Base-by-base conservation (phyloP, 2,329 filamentous ascomycete species). In the Berkeleyomyces basicola region DNA sequence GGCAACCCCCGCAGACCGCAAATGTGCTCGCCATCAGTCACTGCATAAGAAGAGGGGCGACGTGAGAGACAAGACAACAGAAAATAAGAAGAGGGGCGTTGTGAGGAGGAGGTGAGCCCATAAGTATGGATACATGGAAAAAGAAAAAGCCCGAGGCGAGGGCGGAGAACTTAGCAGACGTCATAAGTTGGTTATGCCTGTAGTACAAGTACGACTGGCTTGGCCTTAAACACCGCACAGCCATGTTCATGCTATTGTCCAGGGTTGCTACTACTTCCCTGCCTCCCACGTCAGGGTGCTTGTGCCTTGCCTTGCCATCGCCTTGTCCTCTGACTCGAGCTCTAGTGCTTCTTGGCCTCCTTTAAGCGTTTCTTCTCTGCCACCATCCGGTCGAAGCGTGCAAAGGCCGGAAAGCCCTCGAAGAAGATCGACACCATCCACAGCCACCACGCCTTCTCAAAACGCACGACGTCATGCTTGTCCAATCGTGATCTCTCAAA, bases 391-490 rank as follows among this genome's bases (percentile, higher is more conserved):
- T 84, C 79, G 65, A 84, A 64, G 60, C 65, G 47, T 14, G 36
- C 16, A 65, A 82, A 82, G 1, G 75, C 71, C 37, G 74, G 73
- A 58, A 72, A 69, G 1, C 83, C 83, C 70, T 84, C 82, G 2
- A 82, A 67, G 63, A 83, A 78, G 58, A 76, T 76, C 51, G 74
- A 77, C 4, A 66, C 68, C 40, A 79, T 70, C 83, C 83, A 86
- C 61, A 73, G 67, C 71, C 73, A 77, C 81, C 83, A 85, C 11
- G 79, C 66, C n/a, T 51, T 53, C 5, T 72, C 73, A 6, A 77
- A 75, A 42, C 72, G 70, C 64, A 71, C 70, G 9, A 84, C 76
- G 5, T 77, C 76, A 66, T 79, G 76, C 69, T 70, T 78, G 61
- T 68, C 68, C 65, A 83, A 70, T 64, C 77, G 72, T 58, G 73